Evolutionary conservation across 1,139 yeast species (phyloP).

Genomic region (Hanseniaspora sp.): DNA sequence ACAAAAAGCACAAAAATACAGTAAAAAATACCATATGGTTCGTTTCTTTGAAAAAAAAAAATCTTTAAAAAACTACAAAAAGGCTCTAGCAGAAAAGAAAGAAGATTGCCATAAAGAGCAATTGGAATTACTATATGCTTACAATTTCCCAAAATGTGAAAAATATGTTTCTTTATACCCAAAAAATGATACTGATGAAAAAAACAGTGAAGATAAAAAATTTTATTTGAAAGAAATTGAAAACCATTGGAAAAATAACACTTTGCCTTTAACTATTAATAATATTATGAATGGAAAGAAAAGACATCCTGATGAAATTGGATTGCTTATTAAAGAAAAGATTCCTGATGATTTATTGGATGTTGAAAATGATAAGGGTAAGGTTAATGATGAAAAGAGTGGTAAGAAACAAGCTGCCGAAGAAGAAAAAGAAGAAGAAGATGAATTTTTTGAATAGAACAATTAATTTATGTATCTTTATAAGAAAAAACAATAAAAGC

Average conservation of each 20-base stretch:
- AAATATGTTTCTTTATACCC: conserved; percentile 77
- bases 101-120: conserved; percentile 23
- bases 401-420: conserved; percentile 9
- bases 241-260: conserved; percentile 39
- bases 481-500: too few species aligned
- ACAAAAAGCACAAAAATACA: conserved; percentile 44
- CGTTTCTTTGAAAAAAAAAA: conserved; percentile 84
- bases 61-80: conserved; percentile 64
- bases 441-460: conserved; percentile 40
- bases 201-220: conserved; percentile 33
- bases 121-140: conserved; percentile 64
- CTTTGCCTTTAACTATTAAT: conserved; percentile 47
- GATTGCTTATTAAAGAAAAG: conserved; percentile 21
- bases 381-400: background rate
- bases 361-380: conserved; percentile 16
- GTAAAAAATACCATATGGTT: conserved; percentile 87
- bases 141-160: conserved; percentile 64
- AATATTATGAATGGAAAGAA: conserved; percentile 45
- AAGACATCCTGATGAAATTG: conserved; percentile 23
- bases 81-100: conserved; percentile 38
- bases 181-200: conserved; percentile 27
- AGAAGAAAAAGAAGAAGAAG: conserved; percentile 23
- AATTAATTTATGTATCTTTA: background rate
- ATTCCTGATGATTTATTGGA: conserved; percentile 16
- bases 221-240: conserved; percentile 44